phyloP scores from a whole-genome alignment of 1,139 yeast genomes.

The Hansenula anomala region DNA sequence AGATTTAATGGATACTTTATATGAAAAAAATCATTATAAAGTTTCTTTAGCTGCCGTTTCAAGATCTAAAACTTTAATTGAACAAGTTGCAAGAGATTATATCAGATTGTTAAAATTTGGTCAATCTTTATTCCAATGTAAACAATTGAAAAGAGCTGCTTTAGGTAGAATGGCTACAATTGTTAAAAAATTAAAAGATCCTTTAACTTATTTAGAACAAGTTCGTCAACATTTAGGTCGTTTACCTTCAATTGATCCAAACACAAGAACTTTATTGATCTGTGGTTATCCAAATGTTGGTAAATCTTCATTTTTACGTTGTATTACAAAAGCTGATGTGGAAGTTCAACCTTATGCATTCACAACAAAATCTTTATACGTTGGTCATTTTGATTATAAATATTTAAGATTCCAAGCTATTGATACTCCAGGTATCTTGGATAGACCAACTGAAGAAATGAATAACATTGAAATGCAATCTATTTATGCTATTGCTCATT shows the following conservation, averaged over 20 bases:
- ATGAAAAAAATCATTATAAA: slow-evolving; percentile 96
- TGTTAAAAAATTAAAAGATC: slow-evolving; percentile 90
- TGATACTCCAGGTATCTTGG: slow-evolving; percentile 98
- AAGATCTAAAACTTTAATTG: slow-evolving; percentile 88
- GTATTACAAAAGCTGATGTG: slow-evolving; percentile 96
- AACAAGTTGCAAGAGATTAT: slow-evolving; percentile 94
- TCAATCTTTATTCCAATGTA: slow-evolving; percentile 96
- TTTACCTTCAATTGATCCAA: slow-evolving; percentile 96
- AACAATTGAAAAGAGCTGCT: slow-evolving; percentile 97
- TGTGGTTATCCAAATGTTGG: slow-evolving; percentile 99
- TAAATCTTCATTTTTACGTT: slow-evolving; percentile 87
- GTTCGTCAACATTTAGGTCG: slow-evolving; percentile 99
- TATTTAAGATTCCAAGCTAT: slow-evolving; percentile 97
- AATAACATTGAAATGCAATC: slow-evolving; percentile 99
- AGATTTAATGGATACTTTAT: slow-evolving; percentile 94
- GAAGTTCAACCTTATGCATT: slow-evolving; percentile 99
- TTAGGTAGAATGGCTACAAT: slow-evolving; percentile 99
- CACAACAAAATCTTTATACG: slow-evolving; percentile 92
- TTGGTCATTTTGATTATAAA: slow-evolving; percentile 97
- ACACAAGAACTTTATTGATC: slow-evolving; percentile 92
- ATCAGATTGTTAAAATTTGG: slow-evolving; percentile 92
- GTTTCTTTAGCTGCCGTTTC: slow-evolving; percentile 95
- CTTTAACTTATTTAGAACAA: slow-evolving; percentile 89
- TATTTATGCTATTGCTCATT: slow-evolving; percentile 96
- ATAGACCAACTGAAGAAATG: slow-evolving; percentile 99